Evolutionary conservation across 2,329 filamentous ascomycete species (phyloP).

Genomic region (Macrophomina pseudophaseolina): DNA sequence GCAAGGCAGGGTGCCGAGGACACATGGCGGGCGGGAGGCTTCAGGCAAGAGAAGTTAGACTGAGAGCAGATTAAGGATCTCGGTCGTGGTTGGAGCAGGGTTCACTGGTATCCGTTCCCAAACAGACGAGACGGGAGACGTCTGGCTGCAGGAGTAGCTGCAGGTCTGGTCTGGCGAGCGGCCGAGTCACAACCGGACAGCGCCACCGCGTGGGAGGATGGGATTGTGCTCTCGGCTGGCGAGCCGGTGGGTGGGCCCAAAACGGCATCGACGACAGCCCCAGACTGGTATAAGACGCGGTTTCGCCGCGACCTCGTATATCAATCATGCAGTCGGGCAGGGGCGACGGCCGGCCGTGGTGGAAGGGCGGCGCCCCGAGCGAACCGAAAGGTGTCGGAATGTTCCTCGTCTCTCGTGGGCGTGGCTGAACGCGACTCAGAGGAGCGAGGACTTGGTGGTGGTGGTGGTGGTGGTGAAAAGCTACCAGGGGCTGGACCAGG

Average conservation of each 20-base stretch:
- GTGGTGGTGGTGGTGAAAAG: not conserved
- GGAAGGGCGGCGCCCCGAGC: not conserved
- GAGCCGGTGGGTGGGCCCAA: not conserved
- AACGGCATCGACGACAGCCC: not conserved
- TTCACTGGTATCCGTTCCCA: not conserved
- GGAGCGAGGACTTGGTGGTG: not conserved
- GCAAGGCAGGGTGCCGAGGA: not conserved
- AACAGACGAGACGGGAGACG: conserved; percentile 2
- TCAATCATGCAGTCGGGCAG: not conserved
- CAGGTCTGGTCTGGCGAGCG: not conserved
- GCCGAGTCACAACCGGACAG: not conserved
- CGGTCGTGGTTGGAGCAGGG: not conserved
- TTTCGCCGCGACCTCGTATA: not conserved
- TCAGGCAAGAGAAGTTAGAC: not conserved
- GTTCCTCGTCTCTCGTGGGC: not conserved
- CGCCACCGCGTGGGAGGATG: conserved; percentile 13
- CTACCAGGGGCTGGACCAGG: not conserved
- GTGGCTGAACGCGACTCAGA: not conserved
- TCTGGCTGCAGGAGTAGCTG: conserved; percentile 9
- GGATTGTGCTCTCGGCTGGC: not conserved
- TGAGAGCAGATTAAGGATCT: not conserved
- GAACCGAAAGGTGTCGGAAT: not conserved
- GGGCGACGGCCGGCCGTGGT: not conserved
- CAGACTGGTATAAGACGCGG: not conserved
- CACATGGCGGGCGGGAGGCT: conserved; percentile 13